Evolutionary conservation across 2,329 filamentous ascomycete genomes (phyloP), one percentile per base, ranked within the genome.

Genomic region (Colletotrichum sidae): DNA sequence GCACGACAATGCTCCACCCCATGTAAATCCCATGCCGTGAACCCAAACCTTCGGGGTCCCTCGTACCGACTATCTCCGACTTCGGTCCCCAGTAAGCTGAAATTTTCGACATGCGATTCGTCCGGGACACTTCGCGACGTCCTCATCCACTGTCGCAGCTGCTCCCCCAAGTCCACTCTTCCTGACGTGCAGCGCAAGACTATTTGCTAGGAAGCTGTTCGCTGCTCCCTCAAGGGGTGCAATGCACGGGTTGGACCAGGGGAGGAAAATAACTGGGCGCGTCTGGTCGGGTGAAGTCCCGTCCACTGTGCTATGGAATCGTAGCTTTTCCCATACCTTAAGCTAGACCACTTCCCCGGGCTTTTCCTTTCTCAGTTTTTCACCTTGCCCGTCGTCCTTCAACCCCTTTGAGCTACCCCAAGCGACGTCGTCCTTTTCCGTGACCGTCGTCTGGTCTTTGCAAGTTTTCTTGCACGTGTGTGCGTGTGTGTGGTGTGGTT

Each of bases 11-110:
- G 25, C 25, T 25, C 17, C 13, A 47, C 56, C 47, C 39, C 56
- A 46, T 12, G 56, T 39, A 46, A 25, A 59, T 65, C 62, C 45
- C 45, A 49, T 9, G 57, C 45, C 38, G 56, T 33, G 15, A 55
- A 25, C 25, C 57, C 55, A 54, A 49, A 51, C 50, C 56, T 60
- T 66, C 63, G 63, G 52, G 41, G 57, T 25, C 52, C 58, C 52
- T 63, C 52, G 58, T 66, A 63, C 63, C 58, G 63, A 66, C 13
- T 66, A 55, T 65, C 63, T 66, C 63, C 63, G 63, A 66, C 58
- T 66, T 66, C 63, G 63, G 63, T 53, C 58, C 52, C 63, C 53
- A 63, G 63, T 66, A 49, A 66, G 58, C 58, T 57, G 58, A 62
- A 63, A 66, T 63, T 66, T 63, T 51, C 58, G 42, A 49, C 41